Percentiles rank a stretch among this genome's conserved stretches.
These are phyloP conservation scores for Calonectria hongkongensis DNA, from an alignment of 2,329 filamentous ascomycete genomes.

Conservation along the genomic window DNA sequence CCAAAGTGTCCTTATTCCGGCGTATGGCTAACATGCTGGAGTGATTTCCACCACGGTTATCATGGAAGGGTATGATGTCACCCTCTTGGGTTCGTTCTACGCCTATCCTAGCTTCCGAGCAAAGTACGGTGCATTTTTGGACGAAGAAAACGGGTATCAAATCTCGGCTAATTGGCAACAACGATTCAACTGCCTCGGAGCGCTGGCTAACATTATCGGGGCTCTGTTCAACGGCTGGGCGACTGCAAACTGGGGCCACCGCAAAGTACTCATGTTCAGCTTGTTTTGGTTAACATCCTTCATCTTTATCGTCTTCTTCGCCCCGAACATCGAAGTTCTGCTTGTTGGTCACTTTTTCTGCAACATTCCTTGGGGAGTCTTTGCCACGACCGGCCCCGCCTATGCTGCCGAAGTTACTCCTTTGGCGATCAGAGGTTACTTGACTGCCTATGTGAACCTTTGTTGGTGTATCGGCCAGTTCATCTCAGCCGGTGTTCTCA, in stretches of 20 bases:
- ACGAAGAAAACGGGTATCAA: conserved; percentile 63
- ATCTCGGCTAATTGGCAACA: conserved; percentile 72
- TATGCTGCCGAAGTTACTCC: conserved; percentile 67
- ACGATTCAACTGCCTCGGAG: conserved; percentile 62
- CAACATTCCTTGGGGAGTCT: conserved; percentile 67
- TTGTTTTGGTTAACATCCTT: conserved; percentile 65
- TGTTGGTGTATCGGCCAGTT: conserved; percentile 67
- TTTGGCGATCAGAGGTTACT: conserved; percentile 63
- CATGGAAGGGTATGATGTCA: conserved; percentile 72
- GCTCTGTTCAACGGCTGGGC: conserved; percentile 65
- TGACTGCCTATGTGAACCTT: conserved; percentile 67
- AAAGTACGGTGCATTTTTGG: conserved; percentile 63
- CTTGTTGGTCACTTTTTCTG: conserved; percentile 68
- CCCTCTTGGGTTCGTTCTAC: conserved; percentile 67
- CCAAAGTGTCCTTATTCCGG: too few relatives aligned
- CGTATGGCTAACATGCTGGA: conserved; percentile 33
- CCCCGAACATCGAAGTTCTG: conserved; percentile 64
- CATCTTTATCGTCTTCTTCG: conserved; percentile 71
- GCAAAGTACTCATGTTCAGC: conserved; percentile 64
- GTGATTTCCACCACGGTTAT: conserved; percentile 68
- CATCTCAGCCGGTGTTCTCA: conserved; percentile 63
- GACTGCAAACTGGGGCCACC: conserved; percentile 65
- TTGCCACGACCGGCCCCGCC: conserved; percentile 64
- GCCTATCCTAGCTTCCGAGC: conserved; percentile 63
- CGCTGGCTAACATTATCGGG: conserved; percentile 62